Percentiles rank a stretch among this genome's conserved stretches.
Conservation (phyloP, 192 early-diverging fungal species). For the Spinellus fusiger region DNA sequence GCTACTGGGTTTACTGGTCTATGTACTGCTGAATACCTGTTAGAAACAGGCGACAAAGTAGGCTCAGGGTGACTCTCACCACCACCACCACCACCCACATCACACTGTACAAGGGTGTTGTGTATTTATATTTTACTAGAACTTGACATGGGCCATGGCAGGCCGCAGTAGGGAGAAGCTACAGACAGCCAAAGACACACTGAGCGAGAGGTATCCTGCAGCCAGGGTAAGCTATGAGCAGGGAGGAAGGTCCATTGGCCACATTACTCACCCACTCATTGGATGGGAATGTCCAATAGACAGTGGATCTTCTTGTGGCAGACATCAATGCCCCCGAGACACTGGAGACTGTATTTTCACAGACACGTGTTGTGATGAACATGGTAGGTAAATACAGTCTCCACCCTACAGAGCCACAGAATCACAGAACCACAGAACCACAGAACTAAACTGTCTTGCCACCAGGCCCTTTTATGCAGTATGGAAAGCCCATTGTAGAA, state of each 20-base stretch:
- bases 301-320: slow-evolving; percentile 62
- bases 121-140: slow-evolving; percentile 12
- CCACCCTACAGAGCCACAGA: not conserved
- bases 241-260: too few relatives aligned
- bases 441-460: not conserved
- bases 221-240: not conserved
- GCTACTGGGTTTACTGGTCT: slow-evolving; percentile 83
- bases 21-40: slow-evolving; percentile 60
- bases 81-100: not conserved
- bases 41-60: slow-evolving; percentile 16
- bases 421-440: not conserved
- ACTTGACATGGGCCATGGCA: slow-evolving; percentile 21
- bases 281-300: slow-evolving; percentile 5
- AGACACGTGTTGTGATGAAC: slow-evolving; percentile 70
- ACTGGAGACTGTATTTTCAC: slow-evolving; percentile 52
- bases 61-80: too few relatives aligned
- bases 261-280: not conserved
- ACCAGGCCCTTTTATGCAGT: slow-evolving; percentile 56
- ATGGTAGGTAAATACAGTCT: slow-evolving; percentile 55
- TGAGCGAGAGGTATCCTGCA: too few relatives aligned
- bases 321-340: slow-evolving; percentile 54
- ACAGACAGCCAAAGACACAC: too few relatives aligned
- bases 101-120: not conserved
- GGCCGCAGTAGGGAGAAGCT: too few relatives aligned
- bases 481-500: slow-evolving; percentile 67